phyloP scores from a whole-genome alignment of 768 basidiomycete species.

The Amanita jacksonii region DNA sequence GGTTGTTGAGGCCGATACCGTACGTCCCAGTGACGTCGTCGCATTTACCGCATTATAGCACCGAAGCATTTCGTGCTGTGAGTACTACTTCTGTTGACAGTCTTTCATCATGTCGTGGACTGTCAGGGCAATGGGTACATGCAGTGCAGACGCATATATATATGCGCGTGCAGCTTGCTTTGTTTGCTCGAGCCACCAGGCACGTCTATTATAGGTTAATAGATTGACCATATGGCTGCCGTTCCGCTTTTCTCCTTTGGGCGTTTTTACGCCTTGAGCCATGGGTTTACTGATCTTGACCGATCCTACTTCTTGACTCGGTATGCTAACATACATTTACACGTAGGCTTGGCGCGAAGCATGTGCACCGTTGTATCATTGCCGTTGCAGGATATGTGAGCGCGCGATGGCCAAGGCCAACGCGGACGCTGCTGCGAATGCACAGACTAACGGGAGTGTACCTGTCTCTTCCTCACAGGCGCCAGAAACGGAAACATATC shows the following conservation, averaged over 20 bases:
- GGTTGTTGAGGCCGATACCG: conserved; percentile 56
- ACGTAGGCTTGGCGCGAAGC: conserved; percentile 66
- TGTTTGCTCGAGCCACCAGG: too few species aligned
- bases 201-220: too few species aligned
- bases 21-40: conserved; percentile 50
- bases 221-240: too few species aligned
- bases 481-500: conserved; percentile 7
- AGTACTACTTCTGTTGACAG: too few species aligned
- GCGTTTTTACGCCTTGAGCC: too few species aligned
- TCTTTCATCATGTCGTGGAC: too few species aligned
- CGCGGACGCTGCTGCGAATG: conserved; percentile 25
- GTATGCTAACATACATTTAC: conserved; percentile 8
- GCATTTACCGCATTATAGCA: conserved; percentile 46
- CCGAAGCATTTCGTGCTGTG: conserved; percentile 49
- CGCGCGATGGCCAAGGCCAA: conserved; percentile 50
- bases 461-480: conserved; percentile 10
- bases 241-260: too few species aligned
- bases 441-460: conserved; percentile 18
- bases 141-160: too few species aligned
- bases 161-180: too few species aligned
- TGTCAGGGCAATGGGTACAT: too few species aligned
- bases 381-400: conserved; percentile 65
- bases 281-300: too few species aligned
- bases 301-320: too few species aligned
- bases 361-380: conserved; percentile 61